A percentile compares a stretch with the other conserved stretches of the same genome.
Conservation (phyloP, 208 protist species). For the Trypanosoma theileri region DNA sequence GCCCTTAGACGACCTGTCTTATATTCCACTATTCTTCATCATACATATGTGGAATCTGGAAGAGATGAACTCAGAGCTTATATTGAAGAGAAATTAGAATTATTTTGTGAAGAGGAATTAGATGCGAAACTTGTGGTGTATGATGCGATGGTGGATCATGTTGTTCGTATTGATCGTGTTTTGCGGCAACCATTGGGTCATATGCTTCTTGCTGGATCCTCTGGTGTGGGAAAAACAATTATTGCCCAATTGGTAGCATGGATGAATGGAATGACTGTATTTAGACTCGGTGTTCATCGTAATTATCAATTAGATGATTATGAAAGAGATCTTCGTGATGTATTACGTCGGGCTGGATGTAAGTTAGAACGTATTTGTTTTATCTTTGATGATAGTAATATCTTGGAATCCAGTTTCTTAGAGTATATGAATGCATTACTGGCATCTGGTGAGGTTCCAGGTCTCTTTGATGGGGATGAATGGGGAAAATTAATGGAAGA, state of each 20-base stretch:
- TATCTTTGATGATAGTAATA: conserved; percentile 99
- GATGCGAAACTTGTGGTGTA: conserved; percentile 97
- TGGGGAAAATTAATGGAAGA: conserved; percentile 94
- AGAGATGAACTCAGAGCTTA: conserved; percentile 88
- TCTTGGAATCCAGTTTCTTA: conserved; percentile 97
- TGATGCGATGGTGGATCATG: conserved; percentile 98
- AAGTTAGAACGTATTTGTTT: conserved; percentile 98
- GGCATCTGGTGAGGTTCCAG: conserved; percentile 97
- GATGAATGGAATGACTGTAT: conserved; percentile 96
- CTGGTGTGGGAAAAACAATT: conserved; percentile 98
- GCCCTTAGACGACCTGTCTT: conserved; percentile 93
- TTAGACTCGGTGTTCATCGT: conserved; percentile 97
- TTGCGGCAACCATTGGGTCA: conserved; percentile 98
- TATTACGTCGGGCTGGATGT: conserved; percentile 96
- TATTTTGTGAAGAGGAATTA: conserved; percentile 98
- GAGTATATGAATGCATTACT: conserved; percentile 99
- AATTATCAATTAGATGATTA: conserved; percentile 97
- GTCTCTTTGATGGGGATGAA: conserved; percentile 99
- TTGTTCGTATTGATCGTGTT: conserved; percentile 98
- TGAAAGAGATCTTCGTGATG: conserved; percentile 96
- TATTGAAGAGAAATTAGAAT: conserved; percentile 88
- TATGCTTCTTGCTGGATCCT: conserved; percentile 95
- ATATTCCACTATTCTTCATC: conserved; percentile 95
- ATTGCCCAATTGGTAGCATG: conserved; percentile 98
- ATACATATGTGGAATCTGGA: conserved; percentile 90